Evolutionary conservation across 306 rosid species (phyloP), one percentile per base, ranked within the genome.

Genomic region (Malus sieversii): DNA sequence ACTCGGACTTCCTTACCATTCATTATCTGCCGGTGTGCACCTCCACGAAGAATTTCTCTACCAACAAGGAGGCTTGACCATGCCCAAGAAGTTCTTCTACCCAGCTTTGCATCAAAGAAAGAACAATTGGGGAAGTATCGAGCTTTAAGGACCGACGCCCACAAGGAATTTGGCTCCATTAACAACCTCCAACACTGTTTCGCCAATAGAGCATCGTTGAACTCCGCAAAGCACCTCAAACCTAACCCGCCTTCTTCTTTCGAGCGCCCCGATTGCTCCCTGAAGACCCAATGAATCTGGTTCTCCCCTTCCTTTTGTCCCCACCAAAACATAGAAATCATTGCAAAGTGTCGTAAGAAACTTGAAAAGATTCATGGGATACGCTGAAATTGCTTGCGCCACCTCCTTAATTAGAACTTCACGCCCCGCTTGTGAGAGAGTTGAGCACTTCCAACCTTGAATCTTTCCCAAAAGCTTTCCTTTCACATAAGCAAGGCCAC

Each of bases 301-400:
- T 1, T 59, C 2, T 5, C 30, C 4, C 25, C 18, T 3, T 10
- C 15, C 0, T 10, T 25, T 25, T 62, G 19, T 1, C 40, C 66
- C 40, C 5, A 64, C 68, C 25, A 64, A 0, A 32, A 30, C 0
- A 3, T 32, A 1, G 5, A 2, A 0, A 64, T 16, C 23, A 2
- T 6, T 16, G 2, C 68, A 64, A 0, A 64, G 0, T 0, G 23
- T 2, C 6, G 0, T 15, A 1, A 45, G 68, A 4, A 32, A 32
- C 3, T 32, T 64, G 25, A 32, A 32, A 0, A 15, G 8, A 3
- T 8, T 6, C 68, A 64, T 64, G 0, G 45, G 25, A 3, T 16
- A 64, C 0, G n/a, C 1, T 0, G 23, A 1, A 8, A 64, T 18
- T 0, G 14, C 68, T 6, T 15, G 5, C 0, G 14, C 44, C 20